Percentiles rank a stretch among this genome's conserved stretches.
These are phyloP conservation scores for Cladochytrium replicatum DNA, from an alignment of 192 early-diverging fungal genomes.

Conservation along the genomic window DNA sequence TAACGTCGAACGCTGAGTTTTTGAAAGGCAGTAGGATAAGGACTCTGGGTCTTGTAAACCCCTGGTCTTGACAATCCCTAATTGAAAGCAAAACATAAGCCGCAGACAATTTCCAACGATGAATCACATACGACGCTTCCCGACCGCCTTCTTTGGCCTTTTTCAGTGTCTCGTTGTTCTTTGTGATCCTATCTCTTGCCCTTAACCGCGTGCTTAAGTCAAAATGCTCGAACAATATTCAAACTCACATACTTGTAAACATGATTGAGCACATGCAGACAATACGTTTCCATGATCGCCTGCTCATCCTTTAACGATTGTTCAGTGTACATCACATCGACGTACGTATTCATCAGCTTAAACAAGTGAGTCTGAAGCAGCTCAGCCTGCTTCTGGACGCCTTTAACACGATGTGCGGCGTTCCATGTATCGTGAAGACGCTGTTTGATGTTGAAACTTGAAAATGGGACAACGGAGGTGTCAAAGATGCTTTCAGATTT, in stretches of 20 bases:
- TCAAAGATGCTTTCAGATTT: too few relatives aligned
- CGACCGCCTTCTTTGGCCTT: constrained; percentile 44
- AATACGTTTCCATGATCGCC: constrained; percentile 62
- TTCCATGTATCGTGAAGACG: too few relatives aligned
- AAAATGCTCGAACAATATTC: background rate
- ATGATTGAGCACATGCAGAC: constrained; percentile 86
- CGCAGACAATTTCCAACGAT: background rate
- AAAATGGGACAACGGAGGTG: too few relatives aligned
- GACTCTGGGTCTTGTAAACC: constrained; percentile 88
- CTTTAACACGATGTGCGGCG: too few relatives aligned
- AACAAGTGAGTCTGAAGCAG: too few relatives aligned
- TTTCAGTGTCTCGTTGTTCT: constrained; percentile 67
- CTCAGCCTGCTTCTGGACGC: too few relatives aligned
- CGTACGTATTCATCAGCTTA: constrained; percentile 51
- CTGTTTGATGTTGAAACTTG: too few relatives aligned
- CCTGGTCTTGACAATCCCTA: constrained; percentile 84
- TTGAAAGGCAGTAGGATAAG: constrained; percentile 83
- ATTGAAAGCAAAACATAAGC: background rate
- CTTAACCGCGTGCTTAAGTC: constrained; percentile 18
- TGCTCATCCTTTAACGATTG: constrained; percentile 48
- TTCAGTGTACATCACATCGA: constrained; percentile 65
- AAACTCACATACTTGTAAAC: constrained; percentile 52
- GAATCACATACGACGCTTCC: constrained; percentile 32
- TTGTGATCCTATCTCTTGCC: constrained; percentile 61
- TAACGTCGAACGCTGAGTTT: constrained; percentile 69